Percentiles rank a stretch among this genome's conserved stretches.
phyloP scores from a whole-genome alignment of 129 eudicot genomes.

The Scalesia atractyloides region DNA sequence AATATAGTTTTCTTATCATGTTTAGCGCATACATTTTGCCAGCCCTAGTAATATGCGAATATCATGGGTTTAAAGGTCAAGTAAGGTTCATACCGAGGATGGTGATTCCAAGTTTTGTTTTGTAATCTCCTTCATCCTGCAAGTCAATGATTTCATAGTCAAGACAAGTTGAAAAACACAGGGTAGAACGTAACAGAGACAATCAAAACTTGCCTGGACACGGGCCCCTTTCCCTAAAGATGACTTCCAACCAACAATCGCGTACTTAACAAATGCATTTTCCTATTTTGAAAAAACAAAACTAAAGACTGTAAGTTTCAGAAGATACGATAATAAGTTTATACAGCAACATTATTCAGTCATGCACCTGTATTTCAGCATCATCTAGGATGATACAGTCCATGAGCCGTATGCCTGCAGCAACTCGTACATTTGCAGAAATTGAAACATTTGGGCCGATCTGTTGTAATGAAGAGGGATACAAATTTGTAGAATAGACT shows the following conservation, averaged over 20 bases:
- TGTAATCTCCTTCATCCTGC: slow-evolving; percentile 92
- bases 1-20: too few species aligned
- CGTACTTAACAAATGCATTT: slow-evolving; percentile 82
- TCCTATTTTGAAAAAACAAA: slow-evolving; percentile 48
- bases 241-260: slow-evolving; percentile 94
- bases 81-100: slow-evolving; percentile 65
- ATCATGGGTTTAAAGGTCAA: not conserved
- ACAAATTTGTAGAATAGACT: slow-evolving; percentile 2
- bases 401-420: slow-evolving; percentile 81
- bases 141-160: slow-evolving; percentile 10
- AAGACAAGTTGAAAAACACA: slow-evolving; percentile 4
- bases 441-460: slow-evolving; percentile 94
- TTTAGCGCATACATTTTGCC: not conserved
- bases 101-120: slow-evolving; percentile 81
- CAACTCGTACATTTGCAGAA: slow-evolving; percentile 92
- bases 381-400: slow-evolving; percentile 85
- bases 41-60: not conserved
- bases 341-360: not conserved
- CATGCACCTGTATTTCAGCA: slow-evolving; percentile 76
- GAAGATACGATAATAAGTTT: not conserved
- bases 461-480: slow-evolving; percentile 39
- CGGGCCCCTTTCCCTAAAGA: slow-evolving; percentile 93
- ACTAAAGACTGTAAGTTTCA: not conserved
- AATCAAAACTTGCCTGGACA: slow-evolving; percentile 64
- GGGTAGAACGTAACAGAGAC: not conserved